Conservation (phyloP, 2,329 filamentous ascomycete species). For the Elsinoe batatas region DNA sequence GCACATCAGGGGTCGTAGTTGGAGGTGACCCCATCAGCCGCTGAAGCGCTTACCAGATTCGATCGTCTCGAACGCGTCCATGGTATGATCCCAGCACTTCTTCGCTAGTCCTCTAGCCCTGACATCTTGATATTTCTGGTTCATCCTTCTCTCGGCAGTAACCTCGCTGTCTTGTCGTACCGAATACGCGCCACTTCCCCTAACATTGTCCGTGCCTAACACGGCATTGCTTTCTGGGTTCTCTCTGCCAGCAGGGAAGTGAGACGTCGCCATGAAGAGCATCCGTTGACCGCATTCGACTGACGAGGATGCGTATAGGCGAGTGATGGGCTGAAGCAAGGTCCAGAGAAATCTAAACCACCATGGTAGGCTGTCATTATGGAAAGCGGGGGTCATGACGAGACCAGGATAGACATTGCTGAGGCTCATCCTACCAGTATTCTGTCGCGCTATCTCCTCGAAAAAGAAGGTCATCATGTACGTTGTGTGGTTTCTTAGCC, state of each 20-base stretch:
- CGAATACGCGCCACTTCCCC: slow-evolving; percentile 18
- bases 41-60: background rate
- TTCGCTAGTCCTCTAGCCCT: background rate
- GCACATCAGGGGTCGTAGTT: too few species aligned
- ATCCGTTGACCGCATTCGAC: slow-evolving; percentile 19
- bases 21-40: too few species aligned
- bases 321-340: slow-evolving; percentile 13
- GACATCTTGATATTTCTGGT: background rate
- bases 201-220: slow-evolving; percentile 12
- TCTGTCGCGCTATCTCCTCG: slow-evolving; percentile 17
- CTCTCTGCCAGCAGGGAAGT: slow-evolving; percentile 13
- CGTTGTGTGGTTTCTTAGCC: slow-evolving; percentile 16
- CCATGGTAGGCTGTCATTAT: slow-evolving; percentile 13
- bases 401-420: slow-evolving; percentile 20
- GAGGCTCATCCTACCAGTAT: slow-evolving; percentile 17
- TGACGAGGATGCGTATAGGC: slow-evolving; percentile 11
- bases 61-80: background rate
- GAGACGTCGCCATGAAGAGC: slow-evolving; percentile 14
- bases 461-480: slow-evolving; percentile 20
- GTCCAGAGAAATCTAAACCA: slow-evolving; percentile 17
- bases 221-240: background rate
- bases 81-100: slow-evolving; percentile 2
- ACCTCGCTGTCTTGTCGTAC: slow-evolving; percentile 15
- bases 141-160: background rate
- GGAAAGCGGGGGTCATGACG: slow-evolving; percentile 17